Conservation (phyloP, 2,329 filamentous ascomycete species). For the Aphanoascus verrucosus region DNA sequence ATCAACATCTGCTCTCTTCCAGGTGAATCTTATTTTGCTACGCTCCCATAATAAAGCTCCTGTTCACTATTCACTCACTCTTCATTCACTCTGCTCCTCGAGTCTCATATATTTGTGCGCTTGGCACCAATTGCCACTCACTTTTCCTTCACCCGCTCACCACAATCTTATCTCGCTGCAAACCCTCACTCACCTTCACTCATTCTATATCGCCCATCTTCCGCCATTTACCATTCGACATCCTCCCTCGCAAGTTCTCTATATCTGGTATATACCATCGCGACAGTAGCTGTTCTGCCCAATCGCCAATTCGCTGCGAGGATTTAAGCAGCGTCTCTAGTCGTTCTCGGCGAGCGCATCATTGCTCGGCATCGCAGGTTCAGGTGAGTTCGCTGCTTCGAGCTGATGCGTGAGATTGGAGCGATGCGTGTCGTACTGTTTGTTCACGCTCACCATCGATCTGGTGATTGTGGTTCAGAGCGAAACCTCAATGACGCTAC, state of each 20-base stretch:
- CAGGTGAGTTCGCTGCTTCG: constrained; percentile 1
- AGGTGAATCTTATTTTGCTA: neutral
- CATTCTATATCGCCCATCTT: neutral
- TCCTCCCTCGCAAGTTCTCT: neutral
- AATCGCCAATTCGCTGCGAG: neutral
- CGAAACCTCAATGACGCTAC: neutral
- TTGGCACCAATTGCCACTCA: constrained; percentile 14
- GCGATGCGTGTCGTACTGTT: neutral
- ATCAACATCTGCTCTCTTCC: neutral
- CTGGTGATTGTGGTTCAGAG: neutral
- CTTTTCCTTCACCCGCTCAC: neutral
- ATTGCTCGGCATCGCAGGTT: neutral
- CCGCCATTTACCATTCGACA: neutral
- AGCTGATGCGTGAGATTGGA: neutral
- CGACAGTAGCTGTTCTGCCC: neutral
- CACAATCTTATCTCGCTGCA: neutral
- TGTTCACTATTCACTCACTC: neutral
- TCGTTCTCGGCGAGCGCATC: neutral
- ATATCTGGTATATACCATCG: neutral
- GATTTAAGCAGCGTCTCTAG: too few species aligned
- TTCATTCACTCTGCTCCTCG: too few species aligned
- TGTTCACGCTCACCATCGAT: neutral
- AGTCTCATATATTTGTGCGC: neutral
- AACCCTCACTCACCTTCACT: neutral
- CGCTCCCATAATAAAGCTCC: neutral